Evolutionary conservation across 2,329 filamentous ascomycete species (phyloP).

Genomic region (Aspergillus latus): DNA sequence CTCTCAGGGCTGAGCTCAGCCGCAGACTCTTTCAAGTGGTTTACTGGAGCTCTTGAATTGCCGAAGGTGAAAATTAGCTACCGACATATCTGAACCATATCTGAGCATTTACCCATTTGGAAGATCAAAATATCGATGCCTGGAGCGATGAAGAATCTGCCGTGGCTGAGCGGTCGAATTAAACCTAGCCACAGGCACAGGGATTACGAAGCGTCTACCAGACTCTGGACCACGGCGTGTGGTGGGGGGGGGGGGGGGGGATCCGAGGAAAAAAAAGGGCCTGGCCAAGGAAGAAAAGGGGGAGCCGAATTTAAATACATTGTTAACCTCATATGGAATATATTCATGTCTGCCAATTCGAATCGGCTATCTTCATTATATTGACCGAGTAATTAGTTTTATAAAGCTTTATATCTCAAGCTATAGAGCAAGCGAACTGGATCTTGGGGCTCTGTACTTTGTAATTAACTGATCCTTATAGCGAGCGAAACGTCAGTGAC

Average conservation of each 20-base stretch:
- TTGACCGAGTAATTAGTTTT: too few species aligned
- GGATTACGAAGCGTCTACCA: background rate
- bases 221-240: background rate
- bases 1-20: slow-evolving; percentile 3
- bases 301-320: too few species aligned
- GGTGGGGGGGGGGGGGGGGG: too few species aligned
- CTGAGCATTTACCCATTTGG: background rate
- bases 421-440: too few species aligned
- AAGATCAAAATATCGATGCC: slow-evolving; percentile 1
- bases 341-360: background rate
- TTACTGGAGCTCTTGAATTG: background rate
- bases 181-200: background rate
- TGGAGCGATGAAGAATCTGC: background rate
- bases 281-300: too few species aligned
- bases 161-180: background rate
- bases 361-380: too few species aligned
- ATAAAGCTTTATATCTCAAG: too few species aligned
- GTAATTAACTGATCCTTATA: too few species aligned
- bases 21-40: background rate
- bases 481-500: slow-evolving; percentile 4
- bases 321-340: background rate
- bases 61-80: background rate
- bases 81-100: background rate
- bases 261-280: too few species aligned
- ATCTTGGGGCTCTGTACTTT: too few species aligned